Conservation (phyloP, 1,139 yeast species). For the Yamadazyma trypodendri region DNA sequence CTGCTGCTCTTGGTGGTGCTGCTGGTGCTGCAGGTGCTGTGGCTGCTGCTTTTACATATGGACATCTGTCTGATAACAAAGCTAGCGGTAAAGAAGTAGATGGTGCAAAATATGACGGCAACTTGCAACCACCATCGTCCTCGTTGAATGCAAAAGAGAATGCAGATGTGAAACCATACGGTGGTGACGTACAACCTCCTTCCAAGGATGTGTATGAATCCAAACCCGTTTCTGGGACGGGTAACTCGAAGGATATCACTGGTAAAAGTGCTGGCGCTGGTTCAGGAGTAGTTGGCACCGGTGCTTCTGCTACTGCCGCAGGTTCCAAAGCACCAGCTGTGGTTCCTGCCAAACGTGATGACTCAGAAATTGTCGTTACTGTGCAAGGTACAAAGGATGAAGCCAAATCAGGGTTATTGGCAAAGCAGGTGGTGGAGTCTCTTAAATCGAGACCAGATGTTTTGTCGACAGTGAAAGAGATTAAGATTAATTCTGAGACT, state of each 20-base stretch:
- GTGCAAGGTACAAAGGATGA: conserved; percentile 31
- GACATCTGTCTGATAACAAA: conserved; percentile 16
- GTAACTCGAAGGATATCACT: not conserved
- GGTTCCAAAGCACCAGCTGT: conserved; percentile 1
- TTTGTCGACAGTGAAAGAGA: conserved; percentile 23
- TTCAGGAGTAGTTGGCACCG: conserved; percentile 13
- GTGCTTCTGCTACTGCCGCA: not conserved
- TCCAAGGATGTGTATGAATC: conserved; percentile 2
- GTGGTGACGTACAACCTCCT: conserved; percentile 12
- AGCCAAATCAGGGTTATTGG: conserved; percentile 27
- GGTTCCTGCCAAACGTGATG: conserved; percentile 6
- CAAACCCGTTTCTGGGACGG: conserved; percentile 4
- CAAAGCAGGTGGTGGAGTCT: conserved; percentile 28
- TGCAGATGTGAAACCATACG: conserved; percentile 9
- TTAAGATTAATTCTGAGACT: conserved; percentile 30
- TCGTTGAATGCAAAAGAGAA: conserved; percentile 6
- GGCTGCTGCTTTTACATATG: conserved; percentile 9
- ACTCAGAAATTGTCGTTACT: conserved; percentile 17
- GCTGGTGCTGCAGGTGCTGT: conserved; percentile 18
- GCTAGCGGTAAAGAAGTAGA: conserved; percentile 7
- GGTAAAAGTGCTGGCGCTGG: not conserved
- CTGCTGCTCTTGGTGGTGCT: conserved; percentile 10
- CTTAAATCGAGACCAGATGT: conserved; percentile 27
- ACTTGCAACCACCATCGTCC: conserved; percentile 10
- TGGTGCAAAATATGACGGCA: conserved; percentile 5